Base-by-base conservation (phyloP, 2,329 filamentous ascomycete genomes). In the Rutstroemia sp. region DNA sequence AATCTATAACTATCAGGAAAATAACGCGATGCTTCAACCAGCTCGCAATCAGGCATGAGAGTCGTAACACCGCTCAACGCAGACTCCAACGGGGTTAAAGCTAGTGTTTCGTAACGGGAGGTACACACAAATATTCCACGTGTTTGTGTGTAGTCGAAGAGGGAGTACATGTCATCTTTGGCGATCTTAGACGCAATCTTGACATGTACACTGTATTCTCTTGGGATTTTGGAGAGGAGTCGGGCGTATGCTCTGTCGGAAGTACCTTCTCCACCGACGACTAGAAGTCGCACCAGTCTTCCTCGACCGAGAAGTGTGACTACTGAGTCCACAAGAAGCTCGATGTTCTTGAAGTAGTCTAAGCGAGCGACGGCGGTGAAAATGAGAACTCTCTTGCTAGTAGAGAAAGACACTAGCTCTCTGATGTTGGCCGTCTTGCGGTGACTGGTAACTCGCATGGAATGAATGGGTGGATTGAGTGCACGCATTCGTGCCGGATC, bases 281-380 rank as follows among this genome's bases (percentile, higher is more conserved):
- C 36, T 50, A 58, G 50, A 16, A 60, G 44, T 21, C 54, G 48
- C 17, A 59, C 48, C 19, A 38, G 23, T 36, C 25, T 23, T 5
- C 56, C 58, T 21, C 52, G 45, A 9, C 48, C 34, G 14, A 58
- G 44, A 25, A 60, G 58, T 48, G 48, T 48, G 23, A 58, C 46
- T 12, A 49, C 53, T 5, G 58, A 48, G 47, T 60, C 56, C 19
- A 60, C 27, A 25, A 60, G 38, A 27, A 60, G 39, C 30, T 60
- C 58, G 25, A 58, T 36, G 23, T 60, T 60, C 25, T 60, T 60
- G 44, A 60, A 60, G n/a, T 55, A 58, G 39, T 60, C 58, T 19
- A 60, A 39, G 19, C 58, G 56, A 30, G 58, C 58, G n/a, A 60
- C 58, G 19, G 58, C 56, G 4, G 58, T 60, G n/a, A 60, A 60